A percentile compares a stretch with the other conserved stretches of the same genome.
Evolutionary conservation across 306 rosid genomes (phyloP).

Genomic region (Lathyrus sativus): DNA sequence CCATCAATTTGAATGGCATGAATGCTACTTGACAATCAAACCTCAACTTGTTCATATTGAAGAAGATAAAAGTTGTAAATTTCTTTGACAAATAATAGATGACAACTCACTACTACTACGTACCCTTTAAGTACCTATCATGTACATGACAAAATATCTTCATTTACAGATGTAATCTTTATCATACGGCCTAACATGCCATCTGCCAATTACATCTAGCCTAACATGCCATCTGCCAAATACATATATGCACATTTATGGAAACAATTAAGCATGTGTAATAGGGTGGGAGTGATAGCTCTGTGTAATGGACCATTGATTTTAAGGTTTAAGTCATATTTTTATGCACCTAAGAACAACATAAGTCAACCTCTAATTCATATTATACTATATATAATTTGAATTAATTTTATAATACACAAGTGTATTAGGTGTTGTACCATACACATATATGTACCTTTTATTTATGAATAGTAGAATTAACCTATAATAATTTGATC

Average conservation of each 20-base stretch:
- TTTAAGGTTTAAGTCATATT: too few relatives aligned
- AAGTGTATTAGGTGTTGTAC: too few relatives aligned
- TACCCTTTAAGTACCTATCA: constrained; percentile 33
- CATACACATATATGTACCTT: too few relatives aligned
- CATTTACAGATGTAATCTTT: constrained; percentile 24
- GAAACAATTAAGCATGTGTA: background rate
- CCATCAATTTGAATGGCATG: background rate
- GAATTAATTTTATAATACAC: too few relatives aligned
- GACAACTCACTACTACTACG: constrained; percentile 26
- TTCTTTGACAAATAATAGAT: constrained; percentile 32
- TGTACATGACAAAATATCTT: constrained; percentile 31
- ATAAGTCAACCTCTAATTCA: too few relatives aligned
- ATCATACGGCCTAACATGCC: constrained; percentile 6
- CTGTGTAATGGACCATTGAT: too few relatives aligned
- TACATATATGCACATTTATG: constrained; percentile 36
- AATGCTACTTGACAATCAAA: constrained; percentile 34
- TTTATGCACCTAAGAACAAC: too few relatives aligned
- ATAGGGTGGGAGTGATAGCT: too few relatives aligned
- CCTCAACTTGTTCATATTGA: constrained; percentile 30
- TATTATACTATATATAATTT: too few relatives aligned
- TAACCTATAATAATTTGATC: too few relatives aligned
- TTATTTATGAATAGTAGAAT: too few relatives aligned
- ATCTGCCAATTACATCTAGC: constrained; percentile 36
- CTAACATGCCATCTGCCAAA: constrained; percentile 36
- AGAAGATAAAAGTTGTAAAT: constrained; percentile 38